Conservation (phyloP, 179 eudicot genomes). For the Camellia oleifera region DNA sequence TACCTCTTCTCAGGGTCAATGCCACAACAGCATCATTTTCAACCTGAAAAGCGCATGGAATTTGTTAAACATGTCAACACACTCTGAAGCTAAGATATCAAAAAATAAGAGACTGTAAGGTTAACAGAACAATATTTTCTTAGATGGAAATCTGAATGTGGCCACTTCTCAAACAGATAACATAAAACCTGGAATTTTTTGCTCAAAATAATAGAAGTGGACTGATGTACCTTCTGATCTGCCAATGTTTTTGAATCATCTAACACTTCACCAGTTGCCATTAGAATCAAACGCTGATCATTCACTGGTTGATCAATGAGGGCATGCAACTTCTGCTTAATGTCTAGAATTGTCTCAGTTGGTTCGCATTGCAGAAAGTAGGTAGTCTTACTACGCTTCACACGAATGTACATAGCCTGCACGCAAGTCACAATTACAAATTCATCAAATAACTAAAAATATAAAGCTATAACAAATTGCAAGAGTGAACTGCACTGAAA, state of each 20-base stretch:
- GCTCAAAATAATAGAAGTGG: background rate
- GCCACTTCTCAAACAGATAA: background rate
- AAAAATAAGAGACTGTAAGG: background rate
- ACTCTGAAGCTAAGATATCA: background rate
- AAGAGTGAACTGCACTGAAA: background rate
- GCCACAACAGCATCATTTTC: slow-evolving; percentile 99
- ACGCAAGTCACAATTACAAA: slow-evolving; percentile 4
- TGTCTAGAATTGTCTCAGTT: slow-evolving; percentile 65
- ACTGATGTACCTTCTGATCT: slow-evolving; percentile 72
- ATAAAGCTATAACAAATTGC: background rate
- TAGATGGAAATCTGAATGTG: background rate
- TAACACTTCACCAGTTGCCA: slow-evolving; percentile 63
- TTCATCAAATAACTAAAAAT: slow-evolving; percentile 1
- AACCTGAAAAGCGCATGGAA: slow-evolving; percentile 52
- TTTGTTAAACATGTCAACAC: background rate
- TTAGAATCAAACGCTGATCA: slow-evolving; percentile 71
- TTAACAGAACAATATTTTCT: background rate
- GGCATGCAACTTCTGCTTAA: slow-evolving; percentile 70
- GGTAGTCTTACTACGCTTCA: slow-evolving; percentile 86
- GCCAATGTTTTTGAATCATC: slow-evolving; percentile 89
- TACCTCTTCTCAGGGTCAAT: slow-evolving; percentile 87
- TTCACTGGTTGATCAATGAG: slow-evolving; percentile 76
- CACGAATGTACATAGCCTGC: slow-evolving; percentile 96
- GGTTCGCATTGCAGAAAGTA: slow-evolving; percentile 92
- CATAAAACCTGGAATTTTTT: background rate